Evolutionary conservation across 352 stramenopile species (phyloP).

Genomic region (Phytopythium kandeliae): DNA sequence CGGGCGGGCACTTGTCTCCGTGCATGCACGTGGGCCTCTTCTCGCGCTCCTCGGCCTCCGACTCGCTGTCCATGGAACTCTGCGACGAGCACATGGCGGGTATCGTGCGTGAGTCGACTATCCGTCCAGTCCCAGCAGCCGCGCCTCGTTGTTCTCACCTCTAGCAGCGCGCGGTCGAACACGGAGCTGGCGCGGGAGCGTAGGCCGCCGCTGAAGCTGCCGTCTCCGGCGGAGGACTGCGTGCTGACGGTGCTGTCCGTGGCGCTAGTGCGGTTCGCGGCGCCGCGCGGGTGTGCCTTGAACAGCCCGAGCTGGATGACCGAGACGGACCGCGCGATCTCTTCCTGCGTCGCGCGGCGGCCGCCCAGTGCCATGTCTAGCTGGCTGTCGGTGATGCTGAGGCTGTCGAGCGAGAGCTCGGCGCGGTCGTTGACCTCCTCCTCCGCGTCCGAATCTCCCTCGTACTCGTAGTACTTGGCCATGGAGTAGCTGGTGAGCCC

Average conservation of each 20-base stretch:
- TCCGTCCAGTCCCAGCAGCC: background rate
- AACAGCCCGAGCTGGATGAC: constrained; percentile 37
- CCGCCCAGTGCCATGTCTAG: constrained; percentile 3
- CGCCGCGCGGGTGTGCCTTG: constrained; percentile 16
- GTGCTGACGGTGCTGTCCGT: constrained; percentile 19
- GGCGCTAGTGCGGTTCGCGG: constrained; percentile 13
- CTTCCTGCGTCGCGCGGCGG: constrained; percentile 20
- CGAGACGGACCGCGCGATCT: constrained; percentile 47
- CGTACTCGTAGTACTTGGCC: constrained; percentile 56
- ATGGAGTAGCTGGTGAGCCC: constrained; percentile 66
- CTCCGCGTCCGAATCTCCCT: constrained; percentile 17
- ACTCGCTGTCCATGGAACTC: constrained; percentile 9
- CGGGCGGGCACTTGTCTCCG: constrained; percentile 21
- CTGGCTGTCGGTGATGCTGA: constrained; percentile 6
- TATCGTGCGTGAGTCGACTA: background rate
- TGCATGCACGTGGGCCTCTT: constrained; percentile 23
- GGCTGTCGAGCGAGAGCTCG: constrained; percentile 3
- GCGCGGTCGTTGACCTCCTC: constrained; percentile 25
- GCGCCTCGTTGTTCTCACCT: constrained; percentile 13
- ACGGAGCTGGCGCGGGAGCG: constrained; percentile 32
- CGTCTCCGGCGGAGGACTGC: constrained; percentile 21
- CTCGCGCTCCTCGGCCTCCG: constrained; percentile 12
- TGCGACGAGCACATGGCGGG: background rate
- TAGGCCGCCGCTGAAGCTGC: constrained; percentile 10
- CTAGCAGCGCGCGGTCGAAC: constrained; percentile 29